Percentiles rank a stretch among this genome's conserved stretches.
Evolutionary conservation across 1,139 yeast species (phyloP).

Genomic region (Yamadazyma sp.): DNA sequence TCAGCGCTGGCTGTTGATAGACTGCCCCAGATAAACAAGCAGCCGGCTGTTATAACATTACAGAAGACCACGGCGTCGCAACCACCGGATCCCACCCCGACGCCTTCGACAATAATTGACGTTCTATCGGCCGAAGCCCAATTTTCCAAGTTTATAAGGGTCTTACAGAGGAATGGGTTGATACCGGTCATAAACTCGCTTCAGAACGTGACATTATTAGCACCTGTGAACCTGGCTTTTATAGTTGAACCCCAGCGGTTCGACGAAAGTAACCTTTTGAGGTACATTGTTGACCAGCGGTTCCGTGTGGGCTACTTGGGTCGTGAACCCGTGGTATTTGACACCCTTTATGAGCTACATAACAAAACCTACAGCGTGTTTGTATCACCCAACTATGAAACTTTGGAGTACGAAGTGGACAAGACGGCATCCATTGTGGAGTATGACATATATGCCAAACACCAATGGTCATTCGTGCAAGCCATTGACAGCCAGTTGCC

Average conservation of each 20-base stretch:
- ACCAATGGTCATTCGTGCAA: constrained; percentile 72
- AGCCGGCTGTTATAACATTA: neutral
- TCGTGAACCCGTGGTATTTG: constrained; percentile 26
- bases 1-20: neutral
- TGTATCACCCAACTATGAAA: constrained; percentile 30
- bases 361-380: constrained; percentile 26
- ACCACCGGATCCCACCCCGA: constrained; percentile 16
- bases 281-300: constrained; percentile 37
- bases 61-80: constrained; percentile 1
- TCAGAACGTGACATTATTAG: constrained; percentile 71
- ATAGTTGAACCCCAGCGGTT: constrained; percentile 14
- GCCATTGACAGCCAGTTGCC: constrained; percentile 59
- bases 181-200: constrained; percentile 67
- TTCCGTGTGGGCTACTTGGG: constrained; percentile 37
- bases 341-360: constrained; percentile 27
- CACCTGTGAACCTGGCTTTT: constrained; percentile 88
- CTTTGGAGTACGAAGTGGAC: constrained; percentile 45
- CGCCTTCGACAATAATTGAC: constrained; percentile 67
- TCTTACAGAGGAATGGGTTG: constrained; percentile 66
- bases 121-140: constrained; percentile 71
- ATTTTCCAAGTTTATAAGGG: constrained; percentile 66
- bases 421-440: constrained; percentile 55
- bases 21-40: neutral
- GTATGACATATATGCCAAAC: constrained; percentile 62
- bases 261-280: constrained; percentile 20